Percentiles rank a stretch among this genome's conserved stretches.
phyloP scores from a whole-genome alignment of 2,329 filamentous ascomycete species.

The Microcyclospora tardicrescens region DNA sequence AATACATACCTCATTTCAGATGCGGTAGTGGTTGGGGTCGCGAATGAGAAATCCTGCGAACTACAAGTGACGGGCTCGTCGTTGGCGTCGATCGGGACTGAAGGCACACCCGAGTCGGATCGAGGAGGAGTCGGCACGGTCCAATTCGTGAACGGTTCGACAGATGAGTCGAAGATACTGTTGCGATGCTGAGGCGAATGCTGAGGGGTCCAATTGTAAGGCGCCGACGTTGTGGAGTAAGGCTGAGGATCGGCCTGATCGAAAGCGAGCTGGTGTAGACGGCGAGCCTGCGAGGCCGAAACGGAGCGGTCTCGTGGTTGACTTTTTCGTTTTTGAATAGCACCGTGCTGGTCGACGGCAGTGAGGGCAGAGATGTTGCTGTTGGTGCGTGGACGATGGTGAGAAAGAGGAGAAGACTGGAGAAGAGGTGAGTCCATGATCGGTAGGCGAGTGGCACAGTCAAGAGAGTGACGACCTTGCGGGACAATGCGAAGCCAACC shows the following conservation, averaged over 20 bases:
- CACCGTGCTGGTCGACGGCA: conserved; percentile 15
- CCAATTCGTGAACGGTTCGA: conserved; percentile 20
- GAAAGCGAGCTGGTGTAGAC: conserved; percentile 14
- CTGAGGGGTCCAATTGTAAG: conserved; percentile 21
- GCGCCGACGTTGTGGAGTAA: conserved; percentile 3
- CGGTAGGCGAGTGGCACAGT: conserved; percentile 6
- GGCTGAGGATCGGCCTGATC: conserved; percentile 10
- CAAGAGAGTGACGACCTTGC: too few relatives aligned
- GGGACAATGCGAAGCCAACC: background rate
- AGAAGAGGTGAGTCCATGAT: conserved; percentile 23
- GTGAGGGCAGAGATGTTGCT: conserved; percentile 14
- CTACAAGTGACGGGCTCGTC: conserved; percentile 14
- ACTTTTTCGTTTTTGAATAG: conserved; percentile 16
- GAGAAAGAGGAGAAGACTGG: conserved; percentile 12
- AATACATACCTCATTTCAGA: conserved; percentile 22
- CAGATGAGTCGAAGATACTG: conserved; percentile 11
- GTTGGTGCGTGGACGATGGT: conserved; percentile 12
- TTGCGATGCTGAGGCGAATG: conserved; percentile 20
- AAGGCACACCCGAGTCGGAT: conserved; percentile 21
- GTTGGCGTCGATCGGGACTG: conserved; percentile 17
- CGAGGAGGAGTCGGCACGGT: conserved; percentile 21
- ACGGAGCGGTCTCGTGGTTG: conserved; percentile 16
- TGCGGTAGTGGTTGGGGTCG: conserved; percentile 15
- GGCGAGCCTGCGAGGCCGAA: conserved; percentile 13
- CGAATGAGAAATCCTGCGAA: conserved; percentile 14